phyloP scores from a whole-genome alignment of 2,329 filamentous ascomycete species.

The Lachnellula hyalina region DNA sequence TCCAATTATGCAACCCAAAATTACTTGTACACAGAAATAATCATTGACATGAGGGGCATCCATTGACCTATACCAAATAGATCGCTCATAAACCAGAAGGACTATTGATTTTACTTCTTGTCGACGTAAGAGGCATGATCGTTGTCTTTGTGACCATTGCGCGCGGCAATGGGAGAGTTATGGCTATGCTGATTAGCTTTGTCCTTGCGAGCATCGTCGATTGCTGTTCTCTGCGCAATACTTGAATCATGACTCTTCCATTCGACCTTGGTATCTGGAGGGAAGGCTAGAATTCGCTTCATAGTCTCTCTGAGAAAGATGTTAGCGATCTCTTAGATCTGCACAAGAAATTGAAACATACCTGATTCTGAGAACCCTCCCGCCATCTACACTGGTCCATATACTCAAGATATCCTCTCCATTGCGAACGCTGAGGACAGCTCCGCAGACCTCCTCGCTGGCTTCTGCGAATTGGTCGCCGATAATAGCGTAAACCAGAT shows the following conservation, averaged over 20 bases:
- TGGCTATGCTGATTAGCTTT: conserved; percentile 53
- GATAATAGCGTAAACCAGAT: conserved; percentile 81
- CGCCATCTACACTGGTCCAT: conserved; percentile 92
- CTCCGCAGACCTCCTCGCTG: conserved; percentile 89
- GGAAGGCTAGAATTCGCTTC: conserved; percentile 82
- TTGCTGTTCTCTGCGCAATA: conserved; percentile 84
- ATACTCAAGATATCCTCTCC: conserved; percentile 97
- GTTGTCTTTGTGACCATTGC: conserved; percentile 23
- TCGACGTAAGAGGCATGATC: conserved; percentile 20
- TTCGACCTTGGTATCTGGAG: conserved; percentile 81
- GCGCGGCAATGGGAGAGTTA: conserved; percentile 20
- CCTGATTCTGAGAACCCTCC: conserved; percentile 93
- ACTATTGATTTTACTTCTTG: conserved; percentile 22
- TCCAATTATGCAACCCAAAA: conserved; percentile 27
- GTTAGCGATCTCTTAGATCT: conserved; percentile 12
- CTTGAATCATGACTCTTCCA: conserved; percentile 97
- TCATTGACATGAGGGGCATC: conserved; percentile 12
- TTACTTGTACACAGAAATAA: conserved; percentile 27
- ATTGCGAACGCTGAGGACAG: conserved; percentile 87
- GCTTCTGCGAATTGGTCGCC: conserved; percentile 93
- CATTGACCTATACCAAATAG: conserved; percentile 11
- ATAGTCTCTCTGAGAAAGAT: conserved; percentile 70
- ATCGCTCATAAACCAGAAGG: conserved; percentile 4
- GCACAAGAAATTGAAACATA: conserved; percentile 39
- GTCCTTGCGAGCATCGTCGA: conserved; percentile 87